Evolutionary conservation across 495 filamentous ascomycete genomes (phyloP), one percentile per base, ranked within the genome.

Genomic region (Tuber melanosporum): DNA sequence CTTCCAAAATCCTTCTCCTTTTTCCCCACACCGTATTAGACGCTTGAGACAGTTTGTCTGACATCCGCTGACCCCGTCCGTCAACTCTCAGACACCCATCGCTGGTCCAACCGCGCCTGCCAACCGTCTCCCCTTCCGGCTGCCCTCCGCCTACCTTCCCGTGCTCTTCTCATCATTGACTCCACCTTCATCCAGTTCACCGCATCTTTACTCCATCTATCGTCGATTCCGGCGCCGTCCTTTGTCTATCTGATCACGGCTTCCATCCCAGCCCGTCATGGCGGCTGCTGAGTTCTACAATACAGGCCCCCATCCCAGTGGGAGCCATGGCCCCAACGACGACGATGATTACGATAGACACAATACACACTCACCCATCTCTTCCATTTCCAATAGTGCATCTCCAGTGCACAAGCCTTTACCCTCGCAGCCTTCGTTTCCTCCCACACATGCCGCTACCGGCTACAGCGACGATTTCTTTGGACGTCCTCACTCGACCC

Each of bases 261-360:
- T 41, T 46, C 9, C 5, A 26, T 49, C 41, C 41, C 66, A 66
- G 74, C 76, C 81, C 84, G 89, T 71, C 82, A 97, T 96, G 93
- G 91, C 93, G 73, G 88, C 92, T 77, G 92, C 94, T 87, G 91
- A 93, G 76, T 94, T 94, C 85, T 94, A 94, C 86, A 88, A 89
- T 83, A 82, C 85, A 72, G 86, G 86, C 75, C 86, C 88, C 79
- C 83, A 83, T 75, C 85, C 88, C 84, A n/a, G n/a, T 32, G 26
- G 57, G 57, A 66, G 22, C 49, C 20, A n/a, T 26, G 52, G 52
- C 8, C n/a, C n/a, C 52, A 43, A 75, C 80, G 75, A 84, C 86
- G 44, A 82, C 84, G 19, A 82, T 83, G 19, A 81, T 83, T 79
- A 80, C 72, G 72, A 75, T 82, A 74, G 74, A 79, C 57, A 72